Conservation (phyloP, 2,329 filamentous ascomycete genomes). For the Furcasterigmium sp. region DNA sequence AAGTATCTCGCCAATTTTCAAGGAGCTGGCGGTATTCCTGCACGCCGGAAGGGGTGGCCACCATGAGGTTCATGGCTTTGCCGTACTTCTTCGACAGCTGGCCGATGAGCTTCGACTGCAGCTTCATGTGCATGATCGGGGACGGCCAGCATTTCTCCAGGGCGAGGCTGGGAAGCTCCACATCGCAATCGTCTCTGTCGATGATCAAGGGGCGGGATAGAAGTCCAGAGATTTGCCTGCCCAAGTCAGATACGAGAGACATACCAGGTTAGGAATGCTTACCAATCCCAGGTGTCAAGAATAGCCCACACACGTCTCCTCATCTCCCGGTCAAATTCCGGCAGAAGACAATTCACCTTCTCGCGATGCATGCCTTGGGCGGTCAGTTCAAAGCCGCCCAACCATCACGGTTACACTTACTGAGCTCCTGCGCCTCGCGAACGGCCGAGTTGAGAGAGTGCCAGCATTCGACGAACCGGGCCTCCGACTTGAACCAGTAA, state of each 20-base stretch:
- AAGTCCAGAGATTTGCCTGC: slow-evolving; percentile 28
- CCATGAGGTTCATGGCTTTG: slow-evolving; percentile 16
- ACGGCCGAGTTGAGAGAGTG: slow-evolving; percentile 29
- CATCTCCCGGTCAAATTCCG: slow-evolving; percentile 29
- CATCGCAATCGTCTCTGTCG: slow-evolving; percentile 25
- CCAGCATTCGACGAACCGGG: slow-evolving; percentile 30
- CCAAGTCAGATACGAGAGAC: neutral
- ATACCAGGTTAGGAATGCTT: slow-evolving; percentile 1
- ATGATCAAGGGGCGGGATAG: slow-evolving; percentile 27
- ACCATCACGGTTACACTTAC: slow-evolving; percentile 13
- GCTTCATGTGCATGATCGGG: slow-evolving; percentile 27
- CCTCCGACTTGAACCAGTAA: slow-evolving; percentile 31
- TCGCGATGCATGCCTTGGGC: no score
- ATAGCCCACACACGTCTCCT: slow-evolving; percentile 29
- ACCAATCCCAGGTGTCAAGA: slow-evolving; percentile 33
- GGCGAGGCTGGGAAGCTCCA: slow-evolving; percentile 23
- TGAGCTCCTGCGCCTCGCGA: slow-evolving; percentile 28
- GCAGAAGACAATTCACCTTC: neutral
- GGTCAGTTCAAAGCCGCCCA: no score
- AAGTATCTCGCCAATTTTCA: slow-evolving; percentile 34
- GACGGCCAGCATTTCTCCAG: slow-evolving; percentile 25
- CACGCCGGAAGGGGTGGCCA: slow-evolving; percentile 21
- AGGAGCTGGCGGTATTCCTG: slow-evolving; percentile 26
- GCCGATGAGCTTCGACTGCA: slow-evolving; percentile 27
- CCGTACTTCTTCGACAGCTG: slow-evolving; percentile 24